phyloP scores from a whole-genome alignment of 192 early-diverging fungal species.

The Entomortierella chlamydospora region DNA sequence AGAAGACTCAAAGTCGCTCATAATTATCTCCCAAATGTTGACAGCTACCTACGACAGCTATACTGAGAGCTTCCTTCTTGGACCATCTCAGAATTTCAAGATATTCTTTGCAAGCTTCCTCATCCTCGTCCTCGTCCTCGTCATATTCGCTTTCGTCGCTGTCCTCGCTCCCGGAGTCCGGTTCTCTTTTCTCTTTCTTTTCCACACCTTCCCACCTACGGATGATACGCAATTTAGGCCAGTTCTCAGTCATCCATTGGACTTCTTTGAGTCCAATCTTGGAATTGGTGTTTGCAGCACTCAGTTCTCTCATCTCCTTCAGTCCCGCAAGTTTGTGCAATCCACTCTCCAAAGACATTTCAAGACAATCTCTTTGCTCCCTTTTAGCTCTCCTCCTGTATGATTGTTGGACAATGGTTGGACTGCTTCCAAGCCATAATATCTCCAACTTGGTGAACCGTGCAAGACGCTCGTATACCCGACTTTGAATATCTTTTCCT shows the following conservation, averaged over 20 bases:
- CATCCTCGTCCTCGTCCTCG: too few relatives aligned
- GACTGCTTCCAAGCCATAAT: neutral
- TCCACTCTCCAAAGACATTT: conserved; percentile 1
- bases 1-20: too few relatives aligned
- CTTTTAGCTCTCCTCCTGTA: neutral
- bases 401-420: too few relatives aligned
- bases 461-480: neutral
- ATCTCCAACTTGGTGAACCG: neutral
- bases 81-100: too few relatives aligned
- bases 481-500: neutral
- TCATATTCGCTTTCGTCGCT: too few relatives aligned
- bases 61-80: too few relatives aligned
- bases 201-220: neutral
- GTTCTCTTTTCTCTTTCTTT: too few relatives aligned
- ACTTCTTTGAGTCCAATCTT: neutral
- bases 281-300: neutral
- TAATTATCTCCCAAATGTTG: too few relatives aligned
- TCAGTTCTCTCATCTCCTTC: neutral
- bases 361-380: neutral
- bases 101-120: too few relatives aligned
- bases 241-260: neutral
- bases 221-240: neutral
- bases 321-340: neutral
- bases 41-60: too few relatives aligned
- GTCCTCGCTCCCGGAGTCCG: too few relatives aligned